Percentiles rank a stretch among this genome's conserved stretches.
Conservation (phyloP, 768 basidiomycete genomes). For the Psilocybe sp. region DNA sequence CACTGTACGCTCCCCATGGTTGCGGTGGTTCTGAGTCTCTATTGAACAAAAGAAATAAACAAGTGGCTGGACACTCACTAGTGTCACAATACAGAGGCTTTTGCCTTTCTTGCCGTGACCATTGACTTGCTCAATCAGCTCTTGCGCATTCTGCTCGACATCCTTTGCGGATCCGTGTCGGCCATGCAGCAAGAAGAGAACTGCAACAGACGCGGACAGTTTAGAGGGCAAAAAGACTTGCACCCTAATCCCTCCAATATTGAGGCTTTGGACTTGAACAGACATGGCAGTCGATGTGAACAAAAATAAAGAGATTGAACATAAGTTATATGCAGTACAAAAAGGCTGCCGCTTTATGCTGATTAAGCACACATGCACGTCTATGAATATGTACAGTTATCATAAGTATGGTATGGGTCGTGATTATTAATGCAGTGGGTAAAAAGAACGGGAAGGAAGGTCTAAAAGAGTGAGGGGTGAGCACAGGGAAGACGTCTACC, state of each 20-base stretch:
- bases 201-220: slow-evolving; percentile 24
- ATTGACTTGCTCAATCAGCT: slow-evolving; percentile 20
- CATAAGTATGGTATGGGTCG: slow-evolving; percentile 1
- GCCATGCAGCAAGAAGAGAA: slow-evolving; percentile 44
- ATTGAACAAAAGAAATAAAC: not conserved
- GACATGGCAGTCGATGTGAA: slow-evolving; percentile 7
- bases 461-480: slow-evolving; percentile 3
- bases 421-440: not conserved
- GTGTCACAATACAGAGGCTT: slow-evolving; percentile 33
- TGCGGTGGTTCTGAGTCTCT: slow-evolving; percentile 40
- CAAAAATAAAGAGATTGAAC: not conserved
- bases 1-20: slow-evolving; percentile 38
- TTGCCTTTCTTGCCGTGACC: slow-evolving; percentile 1
- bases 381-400: slow-evolving; percentile 13
- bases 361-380: slow-evolving; percentile 10
- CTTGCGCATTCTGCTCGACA: slow-evolving; percentile 24
- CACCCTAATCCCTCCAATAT: slow-evolving; percentile 39
- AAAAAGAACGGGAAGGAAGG: not conserved
- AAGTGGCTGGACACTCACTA: slow-evolving; percentile 25
- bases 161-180: slow-evolving; percentile 28
- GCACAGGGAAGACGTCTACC: slow-evolving; percentile 20
- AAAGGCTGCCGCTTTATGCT: slow-evolving; percentile 1
- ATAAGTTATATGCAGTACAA: slow-evolving; percentile 3
- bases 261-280: slow-evolving; percentile 18
- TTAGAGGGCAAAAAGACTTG: slow-evolving; percentile 13